Evolutionary conservation across 2,329 filamentous ascomycete species (phyloP), one percentile per base, ranked within the genome.

Genomic region (Cercospora zeae-maydis): DNA sequence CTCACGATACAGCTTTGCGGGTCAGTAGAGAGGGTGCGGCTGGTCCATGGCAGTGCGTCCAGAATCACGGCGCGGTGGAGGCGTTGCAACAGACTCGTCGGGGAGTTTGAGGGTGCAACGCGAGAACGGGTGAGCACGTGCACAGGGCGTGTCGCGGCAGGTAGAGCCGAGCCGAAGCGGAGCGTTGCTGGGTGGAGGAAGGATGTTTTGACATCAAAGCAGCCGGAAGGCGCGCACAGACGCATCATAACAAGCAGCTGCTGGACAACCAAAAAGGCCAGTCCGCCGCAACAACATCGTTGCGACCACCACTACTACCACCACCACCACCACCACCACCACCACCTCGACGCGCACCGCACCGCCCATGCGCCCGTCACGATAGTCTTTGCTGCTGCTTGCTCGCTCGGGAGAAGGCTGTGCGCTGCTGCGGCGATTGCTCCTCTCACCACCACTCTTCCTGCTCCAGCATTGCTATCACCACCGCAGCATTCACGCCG

Each of bases 361-460:
- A 4, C 24, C 33, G 8, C 47, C 24, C 57, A 59, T 59, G 57
- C 57, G 57, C 57, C 34, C 42, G 57, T 27, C 57, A 59, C 57
- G 57, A 59, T 59, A 59, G 57, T 47, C 19, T 53, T 59, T 59
- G 47, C 45, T 59, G 57, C 45, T 59, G 57, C 57, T 59, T 53
- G 42, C 45, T 51, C 45, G 42, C 24, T 27, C 24, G 24, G 27
- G 42, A 45, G 42, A 36, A 11, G 42, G 30, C 42, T 27, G 16
- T 37, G 27, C 42, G 45, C 45, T 42, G 54, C 37, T 57, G 34
- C 34, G 34, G 34, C 36, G 42, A 49, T 49, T 57, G 54, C 36
- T 45, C 34, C 19, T 30, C 24, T 36, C 53, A 39, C 21, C 52
- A 13, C 24, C 54, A 30, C n/a, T 16, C 37, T 27, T 57, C 36